Evolutionary conservation across 2,329 filamentous ascomycete species (phyloP).

Genomic region (Huntiella moniliformis): DNA sequence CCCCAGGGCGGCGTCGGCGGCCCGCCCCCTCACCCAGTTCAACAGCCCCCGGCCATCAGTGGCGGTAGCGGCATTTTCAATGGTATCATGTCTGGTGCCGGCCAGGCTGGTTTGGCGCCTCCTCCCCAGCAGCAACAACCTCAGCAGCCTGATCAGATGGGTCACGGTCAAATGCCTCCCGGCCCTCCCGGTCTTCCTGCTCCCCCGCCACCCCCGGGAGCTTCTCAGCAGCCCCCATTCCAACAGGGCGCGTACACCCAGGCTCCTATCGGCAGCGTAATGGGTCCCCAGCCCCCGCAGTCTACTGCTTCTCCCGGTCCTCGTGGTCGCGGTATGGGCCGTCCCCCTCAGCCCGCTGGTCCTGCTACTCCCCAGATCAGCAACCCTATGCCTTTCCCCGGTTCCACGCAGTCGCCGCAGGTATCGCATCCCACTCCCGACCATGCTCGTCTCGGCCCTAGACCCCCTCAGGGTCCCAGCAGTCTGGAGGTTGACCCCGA

Average conservation of each 20-base stretch:
- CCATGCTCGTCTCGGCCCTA: conserved; percentile 34
- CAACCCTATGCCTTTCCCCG: conserved; percentile 69
- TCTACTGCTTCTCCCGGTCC: conserved; percentile 76
- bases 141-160: conserved; percentile 46
- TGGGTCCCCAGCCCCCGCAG: conserved; percentile 65
- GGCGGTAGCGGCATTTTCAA: conserved; percentile 87
- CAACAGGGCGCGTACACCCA: conserved; percentile 52
- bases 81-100: conserved; percentile 82
- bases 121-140: conserved; percentile 62
- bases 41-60: conserved; percentile 74
- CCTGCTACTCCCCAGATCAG: conserved; percentile 87
- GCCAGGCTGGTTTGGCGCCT: conserved; percentile 67
- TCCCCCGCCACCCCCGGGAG: conserved; percentile 39
- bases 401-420: conserved; percentile 66
- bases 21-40: conserved; percentile 56
- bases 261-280: conserved; percentile 44
- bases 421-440: conserved; percentile 68
- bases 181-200: conserved; percentile 30
- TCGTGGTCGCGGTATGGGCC: conserved; percentile 42
- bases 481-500: conserved; percentile 60
- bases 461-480: conserved; percentile 20
- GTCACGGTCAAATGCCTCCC: conserved; percentile 29
- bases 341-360: conserved; percentile 39
- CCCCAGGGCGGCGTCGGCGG: conserved; percentile 42
- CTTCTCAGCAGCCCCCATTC: conserved; percentile 57